Percentiles rank a stretch among this genome's conserved stretches.
Conservation (phyloP, 148 eudicot genomes). For the Vaccinium macrocarpon region DNA sequence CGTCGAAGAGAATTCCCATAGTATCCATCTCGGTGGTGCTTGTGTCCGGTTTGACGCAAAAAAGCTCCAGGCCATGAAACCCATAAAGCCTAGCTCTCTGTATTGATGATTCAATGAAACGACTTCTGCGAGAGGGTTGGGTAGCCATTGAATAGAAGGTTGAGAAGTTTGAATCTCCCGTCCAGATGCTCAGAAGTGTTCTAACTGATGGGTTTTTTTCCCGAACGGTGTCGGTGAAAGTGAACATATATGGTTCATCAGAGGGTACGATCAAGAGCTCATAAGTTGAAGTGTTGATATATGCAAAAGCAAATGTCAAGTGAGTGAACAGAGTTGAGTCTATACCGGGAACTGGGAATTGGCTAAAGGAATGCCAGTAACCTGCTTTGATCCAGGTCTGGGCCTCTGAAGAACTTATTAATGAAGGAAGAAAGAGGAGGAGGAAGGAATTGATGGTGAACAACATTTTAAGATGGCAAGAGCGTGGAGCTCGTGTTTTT, state of each 20-base stretch:
- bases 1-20: not conserved
- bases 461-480: not conserved
- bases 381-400: slow-evolving; percentile 24
- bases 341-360: slow-evolving; percentile 16
- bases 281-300: slow-evolving; percentile 8
- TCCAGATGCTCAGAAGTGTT: slow-evolving; percentile 21
- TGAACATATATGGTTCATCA: slow-evolving; percentile 14
- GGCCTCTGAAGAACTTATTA: not conserved
- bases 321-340: slow-evolving; percentile 16
- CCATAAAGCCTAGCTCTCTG: too few relatives aligned
- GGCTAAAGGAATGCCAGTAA: slow-evolving; percentile 15
- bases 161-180: too few relatives aligned
- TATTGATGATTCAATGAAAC: too few relatives aligned
- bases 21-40: not conserved
- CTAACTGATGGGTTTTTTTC: slow-evolving; percentile 20
- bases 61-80: too few relatives aligned
- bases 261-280: not conserved
- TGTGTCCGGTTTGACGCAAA: too few relatives aligned
- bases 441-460: slow-evolving; percentile 3
- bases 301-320: slow-evolving; percentile 20
- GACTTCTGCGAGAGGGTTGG: too few relatives aligned
- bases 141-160: too few relatives aligned
- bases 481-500: not conserved
- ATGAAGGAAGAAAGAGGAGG: not conserved
- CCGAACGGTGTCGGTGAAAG: slow-evolving; percentile 18